Base-by-base conservation (phyloP, 2,329 filamentous ascomycete genomes). In the Sclerotinia minor region DNA sequence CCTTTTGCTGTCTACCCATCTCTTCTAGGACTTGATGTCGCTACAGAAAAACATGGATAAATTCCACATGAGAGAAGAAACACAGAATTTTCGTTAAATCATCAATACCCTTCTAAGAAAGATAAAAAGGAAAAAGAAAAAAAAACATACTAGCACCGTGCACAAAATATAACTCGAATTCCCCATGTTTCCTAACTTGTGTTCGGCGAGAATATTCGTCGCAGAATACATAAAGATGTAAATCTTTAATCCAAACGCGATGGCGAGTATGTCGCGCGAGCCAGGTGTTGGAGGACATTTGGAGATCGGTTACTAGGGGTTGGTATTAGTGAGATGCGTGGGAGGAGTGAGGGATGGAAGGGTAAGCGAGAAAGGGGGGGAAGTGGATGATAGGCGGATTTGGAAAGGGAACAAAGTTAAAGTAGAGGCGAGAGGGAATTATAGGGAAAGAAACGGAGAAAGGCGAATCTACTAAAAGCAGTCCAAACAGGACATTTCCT, bases 401-500 rank as follows among this genome's bases (percentile, higher is more conserved):
- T 3, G 29, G 8, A 35, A 7, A 9, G 19, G 8, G 19, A 3
- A 21, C 11, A 19, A 13, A 24, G 13, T 4, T 9, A 5, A 26
- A 26, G 13, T 26, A 5, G 4, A 29, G 5, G 24, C 24, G 54
- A 35, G 44, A 41, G 49, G 53, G 5, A 21, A 35, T 66, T 8
- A 38, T 38, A 13, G 11, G n/a, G 7, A 4, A 38, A 17, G 15
- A 24, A 13, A 17, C 13, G 5, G 19, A 9, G 38, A 60, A 50
- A 21, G 3, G n/a, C 44, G 29, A 13, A 50, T 38, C 5, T 78
- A 87, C 86, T 78, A 72, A 89, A 89, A 2, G 86, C 86, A 2
- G 86, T 89, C 87, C 87, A 89, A 11, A 89, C 81, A 1, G 86
- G 87, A 72, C 84, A 87, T 63, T 79, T 79, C 41, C 78, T 79